phyloP scores from a whole-genome alignment of 2,329 filamentous ascomycete species.

The Stachybotrys chartarum region DNA sequence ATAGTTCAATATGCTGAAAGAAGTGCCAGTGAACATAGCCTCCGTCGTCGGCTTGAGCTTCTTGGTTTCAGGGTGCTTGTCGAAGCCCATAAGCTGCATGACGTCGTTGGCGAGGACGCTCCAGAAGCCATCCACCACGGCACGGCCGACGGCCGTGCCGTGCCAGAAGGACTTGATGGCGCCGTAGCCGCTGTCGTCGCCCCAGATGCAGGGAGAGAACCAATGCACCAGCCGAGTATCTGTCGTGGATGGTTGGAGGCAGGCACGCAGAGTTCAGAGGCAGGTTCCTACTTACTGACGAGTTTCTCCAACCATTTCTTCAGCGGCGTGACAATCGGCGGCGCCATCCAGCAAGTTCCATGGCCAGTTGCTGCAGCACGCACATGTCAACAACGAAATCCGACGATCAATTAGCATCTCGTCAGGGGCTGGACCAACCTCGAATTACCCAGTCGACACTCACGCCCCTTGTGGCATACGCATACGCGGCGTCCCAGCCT shows the following conservation, averaged over 20 bases:
- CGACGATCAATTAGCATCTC: neutral
- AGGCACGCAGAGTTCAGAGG: neutral
- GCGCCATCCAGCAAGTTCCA: constrained; percentile 2
- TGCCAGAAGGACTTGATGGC: constrained; percentile 49
- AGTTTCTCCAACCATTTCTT: constrained; percentile 1
- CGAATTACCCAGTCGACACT: constrained; percentile 12
- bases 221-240: constrained; percentile 31
- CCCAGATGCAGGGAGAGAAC: constrained; percentile 71
- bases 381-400: neutral
- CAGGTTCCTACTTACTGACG: neutral
- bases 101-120: constrained; percentile 48
- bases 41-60: constrained; percentile 47
- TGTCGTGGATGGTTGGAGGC: neutral
- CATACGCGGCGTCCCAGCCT: constrained; percentile 10
- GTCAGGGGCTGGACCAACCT: neutral
- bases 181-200: constrained; percentile 52
- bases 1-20: constrained; percentile 54
- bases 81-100: constrained; percentile 43
- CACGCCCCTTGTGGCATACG: constrained; percentile 4
- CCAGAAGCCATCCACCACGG: constrained; percentile 43
- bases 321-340: neutral
- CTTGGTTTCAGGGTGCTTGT: constrained; percentile 42
- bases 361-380: neutral
- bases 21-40: constrained; percentile 36
- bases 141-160: constrained; percentile 47